A percentile compares a stretch with the other conserved stretches of the same genome.
phyloP scores from a whole-genome alignment of 192 early-diverging fungal species.

The Coemansia guatemalensis region DNA sequence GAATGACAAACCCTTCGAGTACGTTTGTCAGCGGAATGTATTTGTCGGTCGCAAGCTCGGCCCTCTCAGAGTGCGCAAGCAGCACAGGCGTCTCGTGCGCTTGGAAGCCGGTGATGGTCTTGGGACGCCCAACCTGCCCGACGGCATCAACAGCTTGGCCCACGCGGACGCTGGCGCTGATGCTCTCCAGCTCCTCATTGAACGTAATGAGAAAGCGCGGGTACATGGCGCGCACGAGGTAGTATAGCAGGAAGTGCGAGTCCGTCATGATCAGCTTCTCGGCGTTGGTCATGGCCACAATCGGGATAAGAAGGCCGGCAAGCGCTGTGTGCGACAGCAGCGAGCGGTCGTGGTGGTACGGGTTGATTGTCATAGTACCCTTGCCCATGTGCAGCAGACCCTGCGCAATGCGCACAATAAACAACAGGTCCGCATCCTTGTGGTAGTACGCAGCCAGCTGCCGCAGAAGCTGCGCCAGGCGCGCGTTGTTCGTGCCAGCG shows the following conservation, averaged over 20 bases:
- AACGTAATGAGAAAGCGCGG: conserved; percentile 98
- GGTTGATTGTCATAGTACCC: conserved; percentile 96
- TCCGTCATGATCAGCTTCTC: conserved; percentile 89
- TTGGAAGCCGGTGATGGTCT: conserved; percentile 99
- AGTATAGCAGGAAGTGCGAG: conserved; percentile 94
- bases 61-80: conserved; percentile 93
- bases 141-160: conserved; percentile 99
- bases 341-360: conserved; percentile 88
- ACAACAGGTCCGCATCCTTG: conserved; percentile 75
- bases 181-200: conserved; percentile 81
- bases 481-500: conserved; percentile 98
- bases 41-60: conserved; percentile 98
- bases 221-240: conserved; percentile 91
- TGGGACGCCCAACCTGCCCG: conserved; percentile 96
- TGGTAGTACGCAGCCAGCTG: conserved; percentile 96
- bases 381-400: conserved; percentile 86
- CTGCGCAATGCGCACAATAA: conserved; percentile 60
- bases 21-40: conserved; percentile 81
- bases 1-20: conserved; percentile 94
- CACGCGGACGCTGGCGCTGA: conserved; percentile 89
- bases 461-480: conserved; percentile 95
- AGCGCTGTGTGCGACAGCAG: conserved; percentile 89
- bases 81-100: conserved; percentile 97
- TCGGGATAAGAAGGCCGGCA: conserved; percentile 82
- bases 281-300: conserved; percentile 88